A percentile compares a stretch with the other conserved stretches of the same genome.
phyloP scores from a whole-genome alignment of 2,329 filamentous ascomycete genomes.

The Hypoxylon sp. region DNA sequence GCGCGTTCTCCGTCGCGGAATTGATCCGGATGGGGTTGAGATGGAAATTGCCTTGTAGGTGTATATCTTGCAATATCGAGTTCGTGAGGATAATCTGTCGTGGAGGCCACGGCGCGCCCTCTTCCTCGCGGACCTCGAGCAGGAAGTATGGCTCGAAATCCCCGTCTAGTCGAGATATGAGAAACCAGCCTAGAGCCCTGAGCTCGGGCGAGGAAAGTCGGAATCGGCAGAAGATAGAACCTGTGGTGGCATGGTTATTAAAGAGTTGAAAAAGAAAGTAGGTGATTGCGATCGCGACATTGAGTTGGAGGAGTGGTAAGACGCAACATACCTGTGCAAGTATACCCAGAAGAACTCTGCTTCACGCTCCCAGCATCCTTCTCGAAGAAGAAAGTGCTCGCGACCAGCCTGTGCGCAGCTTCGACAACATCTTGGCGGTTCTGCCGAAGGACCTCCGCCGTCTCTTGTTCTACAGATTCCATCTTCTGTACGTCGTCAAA shows the following conservation, averaged over 20 bases:
- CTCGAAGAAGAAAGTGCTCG: conserved; percentile 54
- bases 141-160: conserved; percentile 53
- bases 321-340: conserved; percentile 49
- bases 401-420: conserved; percentile 51
- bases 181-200: conserved; percentile 51
- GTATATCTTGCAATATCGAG: conserved; percentile 51
- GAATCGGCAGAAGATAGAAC: conserved; percentile 52
- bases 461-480: conserved; percentile 48
- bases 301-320: neutral
- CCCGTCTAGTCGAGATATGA: conserved; percentile 50
- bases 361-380: conserved; percentile 50
- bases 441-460: conserved; percentile 46
- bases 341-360: conserved; percentile 48
- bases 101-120: conserved; percentile 39
- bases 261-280: neutral
- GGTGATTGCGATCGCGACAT: neutral
- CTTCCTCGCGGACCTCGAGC: conserved; percentile 46
- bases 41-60: conserved; percentile 50
- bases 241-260: conserved; percentile 28
- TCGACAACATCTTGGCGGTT: conserved; percentile 48
- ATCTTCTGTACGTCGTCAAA: conserved; percentile 50
- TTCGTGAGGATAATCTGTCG: conserved; percentile 48
- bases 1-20: conserved; percentile 44
- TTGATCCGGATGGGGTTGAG: conserved; percentile 48
- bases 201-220: conserved; percentile 48